Conservation (phyloP, 129 eudicot genomes). For the Ambrosia trifida region DNA sequence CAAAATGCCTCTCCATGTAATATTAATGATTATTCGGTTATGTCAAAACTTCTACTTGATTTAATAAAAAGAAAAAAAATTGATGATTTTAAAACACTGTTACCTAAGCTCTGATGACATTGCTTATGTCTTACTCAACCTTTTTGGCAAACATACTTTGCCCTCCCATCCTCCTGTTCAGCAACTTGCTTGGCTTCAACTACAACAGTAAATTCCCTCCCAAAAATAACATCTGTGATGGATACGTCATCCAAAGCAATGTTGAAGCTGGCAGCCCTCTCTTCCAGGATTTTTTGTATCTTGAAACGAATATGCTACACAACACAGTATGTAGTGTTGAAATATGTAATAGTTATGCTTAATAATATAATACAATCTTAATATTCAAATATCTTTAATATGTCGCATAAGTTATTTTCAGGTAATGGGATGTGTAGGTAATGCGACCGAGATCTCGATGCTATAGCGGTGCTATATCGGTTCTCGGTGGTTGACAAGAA, state of each 20-base stretch:
- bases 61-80: neutral
- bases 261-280: slow-evolving; percentile 50
- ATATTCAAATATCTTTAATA: no score
- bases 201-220: slow-evolving; percentile 58
- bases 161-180: slow-evolving; percentile 65
- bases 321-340: no score
- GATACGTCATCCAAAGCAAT: slow-evolving; percentile 61
- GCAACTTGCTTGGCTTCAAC: slow-evolving; percentile 70
- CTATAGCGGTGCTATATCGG: no score
- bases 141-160: slow-evolving; percentile 64
- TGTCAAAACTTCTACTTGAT: neutral
- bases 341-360: no score
- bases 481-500: no score
- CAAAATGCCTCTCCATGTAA: slow-evolving; percentile 65
- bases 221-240: slow-evolving; percentile 52
- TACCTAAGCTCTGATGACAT: slow-evolving; percentile 65
- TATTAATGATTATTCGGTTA: neutral
- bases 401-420: no score
- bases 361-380: no score
- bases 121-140: slow-evolving; percentile 56
- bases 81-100: neutral
- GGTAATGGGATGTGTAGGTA: no score
- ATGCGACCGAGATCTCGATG: no score
- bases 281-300: slow-evolving; percentile 47
- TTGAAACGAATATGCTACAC: slow-evolving; percentile 54